Conservation (phyloP, 371 early-diverging fungal species). For the Dinochytrium kinnereticum region DNA sequence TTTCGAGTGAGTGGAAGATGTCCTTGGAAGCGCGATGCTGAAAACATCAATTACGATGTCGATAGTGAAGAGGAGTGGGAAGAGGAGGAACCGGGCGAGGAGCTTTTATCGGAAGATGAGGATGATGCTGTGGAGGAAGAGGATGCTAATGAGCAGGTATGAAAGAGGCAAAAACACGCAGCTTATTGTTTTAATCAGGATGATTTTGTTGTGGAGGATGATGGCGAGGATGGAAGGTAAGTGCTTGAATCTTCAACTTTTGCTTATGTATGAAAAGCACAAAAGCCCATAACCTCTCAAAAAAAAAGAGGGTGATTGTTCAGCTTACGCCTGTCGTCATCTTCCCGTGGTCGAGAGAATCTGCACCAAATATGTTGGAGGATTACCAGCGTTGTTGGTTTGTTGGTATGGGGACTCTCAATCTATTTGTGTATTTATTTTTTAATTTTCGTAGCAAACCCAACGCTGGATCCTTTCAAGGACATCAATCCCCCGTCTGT, state of each 20-base stretch:
- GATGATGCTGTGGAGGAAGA: constrained; percentile 61
- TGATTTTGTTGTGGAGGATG: constrained; percentile 9
- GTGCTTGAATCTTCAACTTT: not conserved
- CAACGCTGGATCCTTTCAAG: not conserved
- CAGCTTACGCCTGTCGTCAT: not conserved
- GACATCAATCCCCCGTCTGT: not conserved
- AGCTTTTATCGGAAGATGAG: constrained; percentile 55
- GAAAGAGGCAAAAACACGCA: not conserved
- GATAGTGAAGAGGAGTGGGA: constrained; percentile 93
- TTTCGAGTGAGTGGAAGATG: constrained; percentile 59
- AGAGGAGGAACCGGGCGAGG: constrained; percentile 88
- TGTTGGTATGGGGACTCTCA: not conserved
- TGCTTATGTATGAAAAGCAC: no score
- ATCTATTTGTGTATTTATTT: not conserved
- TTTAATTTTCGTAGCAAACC: not conserved
- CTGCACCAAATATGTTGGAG: not conserved
- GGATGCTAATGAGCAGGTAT: constrained; percentile 67
- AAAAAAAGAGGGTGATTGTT: not conserved
- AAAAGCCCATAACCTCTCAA: not conserved
- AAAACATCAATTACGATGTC: constrained; percentile 76
- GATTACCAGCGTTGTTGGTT: not conserved
- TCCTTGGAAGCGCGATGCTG: constrained; percentile 68
- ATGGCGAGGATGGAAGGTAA: not conserved
- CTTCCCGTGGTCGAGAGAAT: not conserved
- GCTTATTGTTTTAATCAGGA: not conserved